A percentile compares a stretch with the other conserved stretches of the same genome.
Conservation (phyloP, 2,329 filamentous ascomycete genomes). For the Exutisphaerella laricina region DNA sequence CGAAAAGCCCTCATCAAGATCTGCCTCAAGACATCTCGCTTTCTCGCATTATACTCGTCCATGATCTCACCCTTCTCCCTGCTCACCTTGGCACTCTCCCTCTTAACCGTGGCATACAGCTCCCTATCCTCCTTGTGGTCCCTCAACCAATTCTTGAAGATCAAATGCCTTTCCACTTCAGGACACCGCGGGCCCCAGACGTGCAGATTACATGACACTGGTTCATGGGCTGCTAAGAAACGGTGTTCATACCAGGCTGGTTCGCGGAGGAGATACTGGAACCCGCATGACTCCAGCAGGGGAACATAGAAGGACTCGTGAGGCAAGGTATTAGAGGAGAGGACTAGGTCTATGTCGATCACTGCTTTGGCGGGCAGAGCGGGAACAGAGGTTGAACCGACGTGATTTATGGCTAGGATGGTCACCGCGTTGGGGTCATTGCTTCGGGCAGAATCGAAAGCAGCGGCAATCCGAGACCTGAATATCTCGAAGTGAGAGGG, state of each 20-base stretch:
- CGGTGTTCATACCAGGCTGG: constrained; percentile 47
- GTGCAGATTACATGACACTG: constrained; percentile 44
- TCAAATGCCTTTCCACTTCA: constrained; percentile 41
- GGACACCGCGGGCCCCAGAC: constrained; percentile 43
- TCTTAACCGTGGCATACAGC: constrained; percentile 1
- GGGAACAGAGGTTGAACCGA: constrained; percentile 49
- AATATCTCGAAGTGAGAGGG: constrained; percentile 31
- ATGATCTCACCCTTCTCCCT: neutral
- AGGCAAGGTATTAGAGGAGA: constrained; percentile 33
- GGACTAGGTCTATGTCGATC: constrained; percentile 49
- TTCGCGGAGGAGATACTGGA: constrained; percentile 45
- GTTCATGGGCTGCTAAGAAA: constrained; percentile 39
- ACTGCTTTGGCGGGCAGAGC: constrained; percentile 47
- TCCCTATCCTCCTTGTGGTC: constrained; percentile 34
- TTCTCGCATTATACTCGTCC: constrained; percentile 1
- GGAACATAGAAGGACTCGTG: constrained; percentile 43
- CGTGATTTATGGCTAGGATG: constrained; percentile 39
- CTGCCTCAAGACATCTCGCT: neutral
- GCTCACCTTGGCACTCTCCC: neutral
- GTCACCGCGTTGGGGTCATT: constrained; percentile 15
- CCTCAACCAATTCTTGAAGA: constrained; percentile 45
- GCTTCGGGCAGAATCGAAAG: constrained; percentile 28
- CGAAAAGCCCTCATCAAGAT: constrained; percentile 4
- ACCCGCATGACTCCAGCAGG: constrained; percentile 41
- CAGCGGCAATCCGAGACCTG: constrained; percentile 34